Evolutionary conservation across 169 alveolate species (phyloP).

Genomic region (Amoebophrya sp.): DNA sequence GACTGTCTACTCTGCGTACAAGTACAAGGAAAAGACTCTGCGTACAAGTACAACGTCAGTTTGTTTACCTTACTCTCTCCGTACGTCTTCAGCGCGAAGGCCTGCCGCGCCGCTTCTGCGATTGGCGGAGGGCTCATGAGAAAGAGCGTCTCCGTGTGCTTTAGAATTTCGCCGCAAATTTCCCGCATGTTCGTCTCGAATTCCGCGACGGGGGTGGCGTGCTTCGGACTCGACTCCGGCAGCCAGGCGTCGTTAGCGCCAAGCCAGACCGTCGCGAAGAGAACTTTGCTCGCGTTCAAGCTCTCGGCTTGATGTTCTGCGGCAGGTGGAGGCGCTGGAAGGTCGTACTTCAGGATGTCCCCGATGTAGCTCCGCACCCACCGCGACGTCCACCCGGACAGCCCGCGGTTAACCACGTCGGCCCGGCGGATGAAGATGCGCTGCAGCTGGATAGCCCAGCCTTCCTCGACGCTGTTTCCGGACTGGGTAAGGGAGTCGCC

Average conservation of each 20-base stretch:
- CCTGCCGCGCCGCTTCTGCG: neutral
- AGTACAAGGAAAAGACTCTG: too few species aligned
- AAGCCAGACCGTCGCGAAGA: neutral
- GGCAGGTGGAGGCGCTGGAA: too few species aligned
- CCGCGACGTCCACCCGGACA: neutral
- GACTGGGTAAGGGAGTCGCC: neutral
- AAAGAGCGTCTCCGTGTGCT: neutral
- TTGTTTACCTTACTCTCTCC: neutral
- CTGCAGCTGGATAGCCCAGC: neutral
- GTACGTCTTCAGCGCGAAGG: neutral
- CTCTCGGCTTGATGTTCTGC: too few species aligned
- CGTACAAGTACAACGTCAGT: neutral
- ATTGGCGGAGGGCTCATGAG: neutral
- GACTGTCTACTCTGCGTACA: too few species aligned
- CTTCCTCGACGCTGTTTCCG: too few species aligned
- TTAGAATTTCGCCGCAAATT: neutral
- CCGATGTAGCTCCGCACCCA: neutral
- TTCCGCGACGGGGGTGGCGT: neutral
- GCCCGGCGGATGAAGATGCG: neutral
- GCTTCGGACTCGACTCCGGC: neutral
- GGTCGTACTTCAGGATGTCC: neutral
- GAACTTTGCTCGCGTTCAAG: neutral
- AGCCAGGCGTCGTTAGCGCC: neutral
- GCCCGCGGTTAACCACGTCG: neutral
- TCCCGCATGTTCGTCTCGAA: neutral